These are phyloP conservation scores for Aureobasidium namibiae DNA, from an alignment of 2,329 filamentous ascomycete genomes.

Conservation along the genomic window DNA sequence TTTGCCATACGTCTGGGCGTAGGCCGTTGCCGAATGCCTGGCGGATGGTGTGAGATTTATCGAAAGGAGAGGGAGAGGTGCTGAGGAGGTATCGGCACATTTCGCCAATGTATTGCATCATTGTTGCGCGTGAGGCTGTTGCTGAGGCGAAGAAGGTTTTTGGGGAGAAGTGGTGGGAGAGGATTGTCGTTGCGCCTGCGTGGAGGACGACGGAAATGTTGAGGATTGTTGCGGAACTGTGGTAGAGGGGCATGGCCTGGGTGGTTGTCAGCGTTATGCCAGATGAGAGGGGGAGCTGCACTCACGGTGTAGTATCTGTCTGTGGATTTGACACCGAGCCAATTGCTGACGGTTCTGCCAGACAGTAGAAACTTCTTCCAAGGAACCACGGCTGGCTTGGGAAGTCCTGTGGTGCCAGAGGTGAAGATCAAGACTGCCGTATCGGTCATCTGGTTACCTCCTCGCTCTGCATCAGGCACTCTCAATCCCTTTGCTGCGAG, in stretches of 20 bases:
- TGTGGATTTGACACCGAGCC: slow-evolving; percentile 58
- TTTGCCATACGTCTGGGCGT: slow-evolving; percentile 76
- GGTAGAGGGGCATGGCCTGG: slow-evolving; percentile 75
- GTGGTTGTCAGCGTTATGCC: background rate
- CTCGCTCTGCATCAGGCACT: slow-evolving; percentile 24
- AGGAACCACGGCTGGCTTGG: slow-evolving; percentile 47
- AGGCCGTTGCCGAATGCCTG: slow-evolving; percentile 78
- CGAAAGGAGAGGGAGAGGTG: slow-evolving; percentile 55
- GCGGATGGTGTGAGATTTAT: slow-evolving; percentile 64
- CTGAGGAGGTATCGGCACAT: slow-evolving; percentile 75
- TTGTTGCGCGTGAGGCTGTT: slow-evolving; percentile 60
- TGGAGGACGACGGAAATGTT: slow-evolving; percentile 59
- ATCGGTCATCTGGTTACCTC: slow-evolving; percentile 29
- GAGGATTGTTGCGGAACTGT: slow-evolving; percentile 67
- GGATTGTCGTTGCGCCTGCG: slow-evolving; percentile 56
- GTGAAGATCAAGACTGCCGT: slow-evolving; percentile 76
- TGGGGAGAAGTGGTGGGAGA: slow-evolving; percentile 73
- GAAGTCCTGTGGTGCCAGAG: slow-evolving; percentile 75
- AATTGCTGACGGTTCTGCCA: slow-evolving; percentile 19
- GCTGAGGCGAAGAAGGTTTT: slow-evolving; percentile 70
- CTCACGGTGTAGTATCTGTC: slow-evolving; percentile 65
- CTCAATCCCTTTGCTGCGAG: slow-evolving; percentile 19
- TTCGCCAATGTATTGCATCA: slow-evolving; percentile 83
- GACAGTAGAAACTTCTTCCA: slow-evolving; percentile 26
- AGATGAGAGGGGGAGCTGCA: background rate